Evolutionary conservation across 192 early-diverging fungal genomes (phyloP), one percentile per base, ranked within the genome.

Genomic region (Linderina pennispora): DNA sequence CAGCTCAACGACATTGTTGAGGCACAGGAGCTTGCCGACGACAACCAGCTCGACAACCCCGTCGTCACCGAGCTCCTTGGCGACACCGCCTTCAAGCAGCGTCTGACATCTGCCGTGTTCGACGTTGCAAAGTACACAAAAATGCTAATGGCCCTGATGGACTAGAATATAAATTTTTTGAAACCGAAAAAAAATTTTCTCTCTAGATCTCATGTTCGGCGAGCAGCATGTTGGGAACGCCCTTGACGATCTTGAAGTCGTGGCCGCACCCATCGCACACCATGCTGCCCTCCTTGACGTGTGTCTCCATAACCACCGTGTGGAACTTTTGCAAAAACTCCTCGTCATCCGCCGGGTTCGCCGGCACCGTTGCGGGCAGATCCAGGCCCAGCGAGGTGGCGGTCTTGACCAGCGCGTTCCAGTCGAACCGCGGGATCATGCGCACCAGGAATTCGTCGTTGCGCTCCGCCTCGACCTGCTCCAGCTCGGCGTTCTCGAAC

Each of bases 91-190:
- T 72, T 82, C 50, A 97, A 94, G 64, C 86, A 91, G 60, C 66
- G 85, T 42, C 66, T 97, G 40, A 90, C 89, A 3, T 83, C 81
- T 35, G 86, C 84, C 1, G 70, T 82, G 32, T 91, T 91, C 71
- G 91, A 97, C 48, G 88, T 97, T 57, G 92, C 90, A 17, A 90
- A 88, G 69, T 84, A 73, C 54, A 89, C 88, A 32, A 91, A 91
- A 58, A 86, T 87, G 21, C 67, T 96, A 16, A 79, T 92, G 36
- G 76, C 76, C 41, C 73, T 91, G 58, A 69, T 91, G 40, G 84
- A 83, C 49, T 76, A n/a, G n/a, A n/a, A n/a, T n/a, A n/a, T n/a
- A n/a, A n/a, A n/a, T n/a, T n/a, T n/a, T n/a, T n/a, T n/a, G n/a
- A n/a, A n/a, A n/a, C n/a, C n/a, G n/a, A n/a, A n/a, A n/a, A n/a